Conservation (phyloP, 164 flowering plant species). For the Piper betle region DNA sequence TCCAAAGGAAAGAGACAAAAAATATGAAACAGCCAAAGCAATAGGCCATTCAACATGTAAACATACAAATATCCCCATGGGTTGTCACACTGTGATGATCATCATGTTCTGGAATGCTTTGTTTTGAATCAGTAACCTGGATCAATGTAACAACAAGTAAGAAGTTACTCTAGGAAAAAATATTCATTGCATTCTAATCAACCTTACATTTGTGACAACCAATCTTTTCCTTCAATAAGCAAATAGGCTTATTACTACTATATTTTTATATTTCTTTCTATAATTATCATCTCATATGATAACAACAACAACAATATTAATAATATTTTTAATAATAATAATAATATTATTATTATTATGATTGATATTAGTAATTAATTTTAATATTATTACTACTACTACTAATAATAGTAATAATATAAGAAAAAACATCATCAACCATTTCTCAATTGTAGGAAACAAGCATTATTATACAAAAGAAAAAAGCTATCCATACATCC, state of each 20-base stretch:
- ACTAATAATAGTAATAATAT: too few relatives aligned
- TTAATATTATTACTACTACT: too few relatives aligned
- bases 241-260: not conserved
- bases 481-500: too few relatives aligned
- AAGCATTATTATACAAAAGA: too few relatives aligned
- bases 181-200: not conserved
- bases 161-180: not conserved
- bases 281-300: not conserved
- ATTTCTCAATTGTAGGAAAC: too few relatives aligned
- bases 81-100: conserved; percentile 87
- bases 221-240: not conserved
- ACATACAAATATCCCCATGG: conserved; percentile 15
- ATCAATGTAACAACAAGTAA: conserved; percentile 7
- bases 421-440: too few relatives aligned
- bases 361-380: too few relatives aligned
- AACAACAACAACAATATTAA: not conserved
- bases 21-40: not conserved
- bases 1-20: not conserved
- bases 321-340: too few relatives aligned
- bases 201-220: not conserved
- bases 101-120: conserved; percentile 61
- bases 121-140: conserved; percentile 11
- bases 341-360: too few relatives aligned
- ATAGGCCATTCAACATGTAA: not conserved
- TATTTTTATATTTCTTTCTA: too few relatives aligned